A percentile compares a stretch with the other conserved stretches of the same genome.
phyloP scores from a whole-genome alignment of 768 basidiomycete species.

The Russula vinacea region DNA sequence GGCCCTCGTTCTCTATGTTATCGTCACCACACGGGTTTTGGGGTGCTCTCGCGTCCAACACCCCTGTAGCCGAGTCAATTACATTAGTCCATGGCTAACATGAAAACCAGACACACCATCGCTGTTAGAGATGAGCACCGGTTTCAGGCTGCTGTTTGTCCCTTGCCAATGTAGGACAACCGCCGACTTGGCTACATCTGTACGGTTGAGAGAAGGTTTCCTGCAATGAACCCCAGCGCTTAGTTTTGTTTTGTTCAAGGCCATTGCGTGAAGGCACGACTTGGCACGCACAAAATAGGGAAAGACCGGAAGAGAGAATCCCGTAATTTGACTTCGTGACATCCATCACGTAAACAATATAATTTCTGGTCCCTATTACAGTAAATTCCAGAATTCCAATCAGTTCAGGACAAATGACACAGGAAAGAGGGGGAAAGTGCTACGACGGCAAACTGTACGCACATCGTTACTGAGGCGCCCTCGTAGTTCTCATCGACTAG shows the following conservation, averaged over 20 bases:
- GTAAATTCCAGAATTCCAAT: background rate
- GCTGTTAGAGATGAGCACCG: constrained; percentile 14
- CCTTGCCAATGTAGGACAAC: constrained; percentile 20
- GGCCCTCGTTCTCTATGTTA: background rate
- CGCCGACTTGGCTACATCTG: constrained; percentile 2
- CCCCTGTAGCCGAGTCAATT: background rate
- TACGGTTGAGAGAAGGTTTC: constrained; percentile 2
- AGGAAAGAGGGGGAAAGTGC: background rate
- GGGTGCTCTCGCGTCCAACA: background rate
- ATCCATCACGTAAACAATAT: background rate
- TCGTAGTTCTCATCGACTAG: background rate
- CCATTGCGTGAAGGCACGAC: background rate
- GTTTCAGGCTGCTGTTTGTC: background rate
- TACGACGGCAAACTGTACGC: background rate
- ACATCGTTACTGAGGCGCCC: background rate
- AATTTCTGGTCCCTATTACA: constrained; percentile 1
- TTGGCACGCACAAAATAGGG: constrained; percentile 1
- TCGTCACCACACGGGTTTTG: background rate
- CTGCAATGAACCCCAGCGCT: background rate
- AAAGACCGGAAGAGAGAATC: constrained; percentile 3
- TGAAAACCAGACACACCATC: background rate
- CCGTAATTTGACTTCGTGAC: constrained; percentile 2
- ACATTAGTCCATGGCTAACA: background rate
- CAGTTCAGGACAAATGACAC: background rate
- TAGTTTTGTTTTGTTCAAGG: background rate